Evolutionary conservation across 495 filamentous ascomycete genomes (phyloP).

Genomic region (Penicillium canariense): DNA sequence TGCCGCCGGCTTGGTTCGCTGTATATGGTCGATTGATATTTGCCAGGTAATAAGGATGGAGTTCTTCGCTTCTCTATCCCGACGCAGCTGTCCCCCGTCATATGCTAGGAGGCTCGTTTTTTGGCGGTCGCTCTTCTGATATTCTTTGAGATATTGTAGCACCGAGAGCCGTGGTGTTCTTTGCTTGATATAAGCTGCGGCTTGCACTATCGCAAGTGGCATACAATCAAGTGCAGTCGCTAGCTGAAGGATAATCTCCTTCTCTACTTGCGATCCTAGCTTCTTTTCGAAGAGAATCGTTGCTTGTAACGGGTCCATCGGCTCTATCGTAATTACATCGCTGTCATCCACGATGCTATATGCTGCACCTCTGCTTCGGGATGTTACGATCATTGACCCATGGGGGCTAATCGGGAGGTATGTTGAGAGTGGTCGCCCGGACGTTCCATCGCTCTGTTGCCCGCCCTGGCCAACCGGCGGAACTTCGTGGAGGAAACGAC

Average conservation of each 20-base stretch:
- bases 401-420: neutral
- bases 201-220: conserved; percentile 51
- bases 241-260: conserved; percentile 26
- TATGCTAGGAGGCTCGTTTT: neutral
- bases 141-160: conserved; percentile 36
- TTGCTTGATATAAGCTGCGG: conserved; percentile 44
- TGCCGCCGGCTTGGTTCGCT: conserved; percentile 11
- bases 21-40: conserved; percentile 33
- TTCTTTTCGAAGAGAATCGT: conserved; percentile 40
- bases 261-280: conserved; percentile 13
- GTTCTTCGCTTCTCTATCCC: conserved; percentile 22
- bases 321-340: conserved; percentile 37
- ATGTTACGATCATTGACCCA: conserved; percentile 37
- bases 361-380: conserved; percentile 27
- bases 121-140: conserved; percentile 16
- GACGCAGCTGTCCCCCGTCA: conserved; percentile 6
- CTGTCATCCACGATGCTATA: conserved; percentile 26
- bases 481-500: conserved; percentile 28
- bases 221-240: conserved; percentile 46
- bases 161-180: conserved; percentile 23
- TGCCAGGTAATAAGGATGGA: conserved; percentile 32
- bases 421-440: neutral
- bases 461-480: neutral
- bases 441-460: no score
- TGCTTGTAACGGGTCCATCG: conserved; percentile 34